Percentiles rank a stretch among this genome's conserved stretches.
Conservation (phyloP, 805 yeast genomes). For the Candida pini region DNA sequence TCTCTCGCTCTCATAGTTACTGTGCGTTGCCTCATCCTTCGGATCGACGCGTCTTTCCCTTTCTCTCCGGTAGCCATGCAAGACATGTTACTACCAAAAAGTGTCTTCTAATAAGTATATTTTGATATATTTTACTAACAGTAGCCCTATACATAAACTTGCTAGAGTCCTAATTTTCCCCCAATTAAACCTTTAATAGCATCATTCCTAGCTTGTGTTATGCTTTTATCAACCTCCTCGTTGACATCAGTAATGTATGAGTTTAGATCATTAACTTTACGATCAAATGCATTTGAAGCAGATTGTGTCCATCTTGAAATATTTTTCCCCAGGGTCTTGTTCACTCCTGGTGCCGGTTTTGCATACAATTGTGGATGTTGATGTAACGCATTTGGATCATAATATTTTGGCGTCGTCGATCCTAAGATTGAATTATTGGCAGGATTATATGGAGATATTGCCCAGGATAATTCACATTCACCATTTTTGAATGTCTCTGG, state of each 20-base stretch:
- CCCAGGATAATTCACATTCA: slow-evolving; percentile 56
- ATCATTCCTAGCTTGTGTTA: slow-evolving; percentile 24
- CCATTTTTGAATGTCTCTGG: slow-evolving; percentile 34
- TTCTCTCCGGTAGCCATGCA: no score
- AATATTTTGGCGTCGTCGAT: slow-evolving; percentile 24
- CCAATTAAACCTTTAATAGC: slow-evolving; percentile 26
- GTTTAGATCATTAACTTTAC: slow-evolving; percentile 20
- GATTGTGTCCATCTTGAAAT: slow-evolving; percentile 16
- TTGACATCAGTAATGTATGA: slow-evolving; percentile 23
- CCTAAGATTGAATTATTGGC: slow-evolving; percentile 25
- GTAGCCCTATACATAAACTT: no score
- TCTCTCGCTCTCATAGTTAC: no score
- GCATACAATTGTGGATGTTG: slow-evolving; percentile 21
- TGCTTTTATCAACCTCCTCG: slow-evolving; percentile 27
- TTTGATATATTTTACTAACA: no score
- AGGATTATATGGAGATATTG: slow-evolving; percentile 34
- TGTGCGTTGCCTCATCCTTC: no score
- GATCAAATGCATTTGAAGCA: slow-evolving; percentile 20
- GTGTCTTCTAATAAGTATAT: no score
- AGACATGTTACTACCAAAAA: no score
- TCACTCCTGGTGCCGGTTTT: slow-evolving; percentile 14
- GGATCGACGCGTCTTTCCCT: no score
- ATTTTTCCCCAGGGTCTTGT: slow-evolving; percentile 10
- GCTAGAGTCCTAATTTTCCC: slow-evolving; percentile 16
- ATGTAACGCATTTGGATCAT: slow-evolving; percentile 27